Conservation (phyloP, 805 yeast species). For the Yamadazyma paraphyllophila region DNA sequence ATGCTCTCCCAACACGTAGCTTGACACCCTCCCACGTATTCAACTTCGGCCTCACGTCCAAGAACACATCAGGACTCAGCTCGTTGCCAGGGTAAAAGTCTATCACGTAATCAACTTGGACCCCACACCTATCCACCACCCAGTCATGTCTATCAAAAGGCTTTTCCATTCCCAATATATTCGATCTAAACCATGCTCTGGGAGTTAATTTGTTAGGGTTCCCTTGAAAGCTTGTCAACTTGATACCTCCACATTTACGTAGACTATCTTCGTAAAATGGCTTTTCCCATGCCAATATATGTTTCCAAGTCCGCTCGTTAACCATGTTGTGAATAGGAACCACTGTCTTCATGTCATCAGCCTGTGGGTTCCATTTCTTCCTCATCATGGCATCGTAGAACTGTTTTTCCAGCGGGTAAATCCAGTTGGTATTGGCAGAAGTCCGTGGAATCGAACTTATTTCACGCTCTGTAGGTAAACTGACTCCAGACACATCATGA, state of each 20-base stretch:
- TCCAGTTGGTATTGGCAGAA: conserved; percentile 65
- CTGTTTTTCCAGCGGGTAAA: conserved; percentile 93
- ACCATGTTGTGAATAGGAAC: conserved; percentile 94
- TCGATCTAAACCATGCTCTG: conserved; percentile 67
- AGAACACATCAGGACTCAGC: conserved; percentile 55
- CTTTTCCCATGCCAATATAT: conserved; percentile 80
- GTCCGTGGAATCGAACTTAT: conserved; percentile 83
- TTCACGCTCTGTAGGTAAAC: conserved; percentile 71
- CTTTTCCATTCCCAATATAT: conserved; percentile 62
- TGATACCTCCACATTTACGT: conserved; percentile 73
- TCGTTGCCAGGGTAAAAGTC: conserved; percentile 71
- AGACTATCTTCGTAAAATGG: conserved; percentile 48
- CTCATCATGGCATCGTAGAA: conserved; percentile 92
- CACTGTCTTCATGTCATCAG: conserved; percentile 80
- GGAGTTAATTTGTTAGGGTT: conserved; percentile 86
- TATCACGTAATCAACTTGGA: conserved; percentile 80
- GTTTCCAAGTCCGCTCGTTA: conserved; percentile 89
- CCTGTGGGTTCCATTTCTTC: conserved; percentile 82
- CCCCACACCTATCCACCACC: conserved; percentile 84
- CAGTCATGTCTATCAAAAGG: conserved; percentile 98
- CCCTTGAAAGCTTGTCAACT: conserved; percentile 83
- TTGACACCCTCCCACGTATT: conserved; percentile 78
- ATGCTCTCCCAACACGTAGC: conserved; percentile 61
- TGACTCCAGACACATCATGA: conserved; percentile 19
- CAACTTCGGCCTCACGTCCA: conserved; percentile 92